A percentile compares a stretch with the other conserved stretches of the same genome.
These are phyloP conservation scores for Trichoderma reesei DNA, from an alignment of 495 filamentous ascomycete species.

Conservation along the genomic window DNA sequence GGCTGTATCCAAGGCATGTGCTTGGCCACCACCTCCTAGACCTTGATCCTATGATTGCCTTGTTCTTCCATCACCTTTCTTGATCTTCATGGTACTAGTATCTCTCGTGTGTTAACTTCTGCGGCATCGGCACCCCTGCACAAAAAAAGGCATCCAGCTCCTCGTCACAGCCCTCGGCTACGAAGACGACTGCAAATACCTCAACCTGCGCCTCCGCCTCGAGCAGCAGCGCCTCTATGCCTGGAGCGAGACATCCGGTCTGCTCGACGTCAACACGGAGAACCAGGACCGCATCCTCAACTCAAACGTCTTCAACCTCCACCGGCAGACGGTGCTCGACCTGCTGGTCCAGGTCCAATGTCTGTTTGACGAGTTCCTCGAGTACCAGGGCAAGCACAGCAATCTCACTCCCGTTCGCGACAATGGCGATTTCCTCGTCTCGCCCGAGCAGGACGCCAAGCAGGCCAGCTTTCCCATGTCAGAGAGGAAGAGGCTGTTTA, in stretches of 20 bases:
- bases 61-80: no score
- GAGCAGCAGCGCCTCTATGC: constrained; percentile 39
- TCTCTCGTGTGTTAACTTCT: background rate
- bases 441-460: constrained; percentile 29
- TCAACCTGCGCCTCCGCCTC: constrained; percentile 33
- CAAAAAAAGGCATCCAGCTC: constrained; percentile 27
- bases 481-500: constrained; percentile 24
- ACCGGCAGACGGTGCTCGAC: constrained; percentile 34
- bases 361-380: constrained; percentile 35
- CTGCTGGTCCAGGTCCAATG: constrained; percentile 35
- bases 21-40: background rate
- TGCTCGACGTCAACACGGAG: constrained; percentile 28
- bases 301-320: constrained; percentile 34
- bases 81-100: no score
- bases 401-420: constrained; percentile 23
- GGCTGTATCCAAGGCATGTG: constrained; percentile 28
- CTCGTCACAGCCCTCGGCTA: constrained; percentile 33
- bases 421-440: constrained; percentile 20
- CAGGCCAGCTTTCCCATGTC: constrained; percentile 29
- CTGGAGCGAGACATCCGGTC: constrained; percentile 37
- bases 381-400: constrained; percentile 27
- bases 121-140: background rate
- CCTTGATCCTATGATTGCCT: no score
- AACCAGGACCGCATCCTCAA: constrained; percentile 25
- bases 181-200: constrained; percentile 33